Evolutionary conservation across 495 filamentous ascomycete genomes (phyloP).

Genomic region (Letharia lupina): DNA sequence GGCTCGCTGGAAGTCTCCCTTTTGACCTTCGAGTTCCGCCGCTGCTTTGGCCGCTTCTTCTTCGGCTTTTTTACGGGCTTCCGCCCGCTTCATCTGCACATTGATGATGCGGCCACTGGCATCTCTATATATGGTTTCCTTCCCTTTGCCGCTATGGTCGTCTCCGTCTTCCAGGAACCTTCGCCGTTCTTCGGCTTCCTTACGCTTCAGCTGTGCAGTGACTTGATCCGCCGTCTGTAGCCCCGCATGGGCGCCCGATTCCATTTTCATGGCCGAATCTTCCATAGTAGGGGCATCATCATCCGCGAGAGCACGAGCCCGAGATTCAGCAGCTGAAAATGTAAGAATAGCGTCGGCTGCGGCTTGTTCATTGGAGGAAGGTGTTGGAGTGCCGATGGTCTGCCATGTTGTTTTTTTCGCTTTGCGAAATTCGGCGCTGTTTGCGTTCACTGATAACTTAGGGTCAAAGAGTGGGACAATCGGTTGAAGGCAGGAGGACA

Average conservation of each 20-base stretch:
- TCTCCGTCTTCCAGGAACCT: constrained; percentile 21
- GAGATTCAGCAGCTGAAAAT: constrained; percentile 57
- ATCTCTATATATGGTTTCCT: constrained; percentile 89
- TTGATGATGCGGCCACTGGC: constrained; percentile 88
- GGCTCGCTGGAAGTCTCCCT: constrained; percentile 73
- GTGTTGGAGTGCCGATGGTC: constrained; percentile 49
- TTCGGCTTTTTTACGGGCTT: constrained; percentile 63
- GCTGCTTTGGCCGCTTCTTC: constrained; percentile 58
- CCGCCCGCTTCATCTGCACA: constrained; percentile 78
- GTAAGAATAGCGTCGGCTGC: constrained; percentile 79
- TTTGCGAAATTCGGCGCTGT: constrained; percentile 63
- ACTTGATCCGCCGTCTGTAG: constrained; percentile 76
- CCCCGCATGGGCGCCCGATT: constrained; percentile 75
- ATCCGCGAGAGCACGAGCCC: constrained; percentile 35
- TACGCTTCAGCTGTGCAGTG: constrained; percentile 55
- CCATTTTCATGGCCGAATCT: constrained; percentile 47
- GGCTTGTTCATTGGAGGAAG: constrained; percentile 45
- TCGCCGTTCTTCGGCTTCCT: constrained; percentile 33
- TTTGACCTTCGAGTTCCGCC: constrained; percentile 53
- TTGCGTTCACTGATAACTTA: constrained; percentile 38
- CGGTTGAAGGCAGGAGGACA: background rate
- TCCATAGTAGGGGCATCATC: constrained; percentile 40
- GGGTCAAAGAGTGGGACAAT: constrained; percentile 1
- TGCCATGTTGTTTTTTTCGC: constrained; percentile 75
- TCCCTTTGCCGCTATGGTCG: constrained; percentile 34